Evolutionary conservation across 345 rosid genomes (phyloP).

Genomic region (Ailanthus altissimus): DNA sequence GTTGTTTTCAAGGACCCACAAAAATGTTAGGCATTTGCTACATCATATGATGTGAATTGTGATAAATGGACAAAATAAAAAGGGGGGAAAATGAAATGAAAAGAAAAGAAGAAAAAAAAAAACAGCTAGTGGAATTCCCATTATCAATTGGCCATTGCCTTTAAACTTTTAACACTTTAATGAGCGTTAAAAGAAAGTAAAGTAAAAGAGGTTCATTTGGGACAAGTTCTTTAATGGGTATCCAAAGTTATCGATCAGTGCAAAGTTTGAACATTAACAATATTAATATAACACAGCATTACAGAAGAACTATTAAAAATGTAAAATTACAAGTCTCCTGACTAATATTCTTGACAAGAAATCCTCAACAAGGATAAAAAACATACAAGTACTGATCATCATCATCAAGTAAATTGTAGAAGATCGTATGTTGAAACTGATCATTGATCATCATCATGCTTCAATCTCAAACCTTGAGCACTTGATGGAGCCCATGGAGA

Average conservation of each 20-base stretch:
- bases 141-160: constrained; percentile 22
- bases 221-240: constrained; percentile 37
- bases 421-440: no score
- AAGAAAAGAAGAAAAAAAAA: constrained; percentile 7
- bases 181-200: constrained; percentile 20
- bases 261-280: background rate
- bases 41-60: background rate
- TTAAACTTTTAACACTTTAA: constrained; percentile 29
- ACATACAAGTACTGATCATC: background rate
- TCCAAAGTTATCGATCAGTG: constrained; percentile 31
- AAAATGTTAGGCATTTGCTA: constrained; percentile 13
- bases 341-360: constrained; percentile 16
- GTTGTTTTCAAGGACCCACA: constrained; percentile 12
- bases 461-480: constrained; percentile 71
- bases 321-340: background rate
- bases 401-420: no score
- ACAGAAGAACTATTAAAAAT: constrained; percentile 14
- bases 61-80: constrained; percentile 15
- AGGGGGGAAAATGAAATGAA: background rate
- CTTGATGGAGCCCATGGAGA: constrained; percentile 77
- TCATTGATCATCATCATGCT: constrained; percentile 21
- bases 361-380: constrained; percentile 37
- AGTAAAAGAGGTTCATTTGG: background rate
- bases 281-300: constrained; percentile 8
- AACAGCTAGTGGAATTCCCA: constrained; percentile 18